Evolutionary conservation across 768 basidiomycete genomes (phyloP).

Genomic region (Glaciozyma martinii): DNA sequence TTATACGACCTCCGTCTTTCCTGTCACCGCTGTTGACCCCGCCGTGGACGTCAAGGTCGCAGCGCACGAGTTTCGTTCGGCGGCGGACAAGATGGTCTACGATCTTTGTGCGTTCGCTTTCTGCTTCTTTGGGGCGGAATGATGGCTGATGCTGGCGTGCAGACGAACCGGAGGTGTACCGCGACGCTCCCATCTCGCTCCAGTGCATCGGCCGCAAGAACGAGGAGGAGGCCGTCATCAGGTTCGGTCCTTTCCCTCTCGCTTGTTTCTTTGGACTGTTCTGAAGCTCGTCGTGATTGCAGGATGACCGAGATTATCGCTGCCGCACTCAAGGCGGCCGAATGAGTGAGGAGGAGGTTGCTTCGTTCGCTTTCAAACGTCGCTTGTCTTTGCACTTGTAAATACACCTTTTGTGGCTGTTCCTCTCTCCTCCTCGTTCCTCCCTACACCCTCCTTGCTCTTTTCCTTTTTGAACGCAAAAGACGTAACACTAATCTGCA

Average conservation of each 20-base stretch:
- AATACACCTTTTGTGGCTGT: too few relatives aligned
- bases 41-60: slow-evolving; percentile 44
- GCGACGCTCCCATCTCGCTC: slow-evolving; percentile 54
- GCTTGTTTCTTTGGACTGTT: not conserved
- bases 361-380: too few relatives aligned
- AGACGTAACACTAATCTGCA: too few relatives aligned
- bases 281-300: not conserved
- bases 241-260: not conserved
- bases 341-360: too few relatives aligned
- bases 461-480: too few relatives aligned
- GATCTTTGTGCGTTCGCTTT: slow-evolving; percentile 48
- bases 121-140: not conserved
- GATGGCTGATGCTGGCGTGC: not conserved
- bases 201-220: slow-evolving; percentile 61
- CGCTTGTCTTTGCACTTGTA: too few relatives aligned
- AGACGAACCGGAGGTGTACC: slow-evolving; percentile 47
- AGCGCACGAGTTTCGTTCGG: slow-evolving; percentile 47
- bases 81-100: slow-evolving; percentile 48
- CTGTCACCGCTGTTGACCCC: slow-evolving; percentile 56
- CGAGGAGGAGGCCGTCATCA: slow-evolving; percentile 61
- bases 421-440: too few relatives aligned
- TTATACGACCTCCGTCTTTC: slow-evolving; percentile 54
- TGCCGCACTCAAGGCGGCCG: slow-evolving; percentile 1
- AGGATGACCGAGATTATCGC: slow-evolving; percentile 5
- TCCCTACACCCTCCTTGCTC: too few relatives aligned